phyloP scores from a whole-genome alignment of 331 rosid species.

The Dryas integrifolia region DNA sequence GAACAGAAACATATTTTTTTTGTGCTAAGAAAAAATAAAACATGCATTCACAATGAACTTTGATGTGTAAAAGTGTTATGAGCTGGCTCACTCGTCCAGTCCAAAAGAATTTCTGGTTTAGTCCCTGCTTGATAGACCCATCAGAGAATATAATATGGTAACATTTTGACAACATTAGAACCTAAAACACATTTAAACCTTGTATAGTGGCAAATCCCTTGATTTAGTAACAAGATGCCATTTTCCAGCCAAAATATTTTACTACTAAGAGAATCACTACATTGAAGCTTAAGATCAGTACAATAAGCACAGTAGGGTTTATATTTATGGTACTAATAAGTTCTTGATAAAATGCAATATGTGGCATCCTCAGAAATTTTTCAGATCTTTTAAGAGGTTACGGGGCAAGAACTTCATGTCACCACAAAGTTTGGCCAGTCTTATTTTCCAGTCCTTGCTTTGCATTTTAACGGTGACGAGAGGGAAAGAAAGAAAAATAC shows the following conservation, averaged over 20 bases:
- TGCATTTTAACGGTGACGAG: no score
- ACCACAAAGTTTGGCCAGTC: not conserved
- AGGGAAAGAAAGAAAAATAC: no score
- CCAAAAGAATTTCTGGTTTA: not conserved
- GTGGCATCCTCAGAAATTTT: not conserved
- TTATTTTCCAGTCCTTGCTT: no score
- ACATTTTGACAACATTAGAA: no score
- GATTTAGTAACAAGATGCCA: not conserved
- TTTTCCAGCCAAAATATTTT: not conserved
- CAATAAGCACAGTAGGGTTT: no score
- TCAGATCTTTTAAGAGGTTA: not conserved
- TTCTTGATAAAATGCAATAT: slow-evolving; percentile 2
- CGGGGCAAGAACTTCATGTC: not conserved
- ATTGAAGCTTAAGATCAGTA: not conserved
- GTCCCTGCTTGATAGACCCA: not conserved
- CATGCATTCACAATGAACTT: slow-evolving; percentile 1
- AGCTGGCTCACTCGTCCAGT: not conserved
- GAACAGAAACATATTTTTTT: no score
- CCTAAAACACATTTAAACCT: no score
- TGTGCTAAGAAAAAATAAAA: not conserved
- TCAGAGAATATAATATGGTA: not conserved
- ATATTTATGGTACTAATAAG: not conserved
- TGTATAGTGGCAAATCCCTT: not conserved
- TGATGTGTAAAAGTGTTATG: not conserved
- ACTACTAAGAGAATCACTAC: not conserved